Evolutionary conservation across 495 filamentous ascomycete genomes (phyloP), one percentile per base, ranked within the genome.

Genomic region (Collariella sp.): DNA sequence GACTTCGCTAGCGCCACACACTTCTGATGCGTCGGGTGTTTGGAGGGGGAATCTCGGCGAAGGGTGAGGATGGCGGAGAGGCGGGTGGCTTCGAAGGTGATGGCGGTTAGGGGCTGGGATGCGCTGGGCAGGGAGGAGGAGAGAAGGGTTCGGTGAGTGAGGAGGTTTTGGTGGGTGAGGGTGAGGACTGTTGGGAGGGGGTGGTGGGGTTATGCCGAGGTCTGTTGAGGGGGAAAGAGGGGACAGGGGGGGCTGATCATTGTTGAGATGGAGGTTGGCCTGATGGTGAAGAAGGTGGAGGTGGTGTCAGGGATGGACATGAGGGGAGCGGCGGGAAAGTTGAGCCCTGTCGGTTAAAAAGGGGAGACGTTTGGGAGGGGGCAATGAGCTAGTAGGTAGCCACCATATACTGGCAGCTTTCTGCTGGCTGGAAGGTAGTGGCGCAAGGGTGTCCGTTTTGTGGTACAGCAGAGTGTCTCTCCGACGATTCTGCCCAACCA

Each of bases 1-100:
- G 56, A 18, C 15, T 48, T 33, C 54, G 52, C 52, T 36, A 63
- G 34, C 1, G 16, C 31, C 19, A 22, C 24, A 7, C 45, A 34
- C 1, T 49, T 41, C 9, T 40, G 45, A 33, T 19, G 60, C 43
- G n/a, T 39, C 54, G 5, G 38, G 5, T 3, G 60, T 51, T 24
- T 60, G 57, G 7, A 63, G 46, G 10, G 19, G 7, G 20, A 9
- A 29, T 24, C 7, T 48, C 39, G 20, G 31, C 16, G 35, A 50
- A 39, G 46, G 13, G n/a, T 5, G 10, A 50, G 35, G 2, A 15
- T 22, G 5, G 34, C 20, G 15, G 15, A 12, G 12, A 50, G 34
- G 1, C 20, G 20, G 34, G 10, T 23, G 5, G 46, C 22, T 22
- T 50, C 46, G 22, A 1, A 6, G 5, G 4, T 15, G 34, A 50